These are phyloP conservation scores for Cairneyella variabilis DNA, from an alignment of 495 filamentous ascomycete genomes.

Conservation along the genomic window DNA sequence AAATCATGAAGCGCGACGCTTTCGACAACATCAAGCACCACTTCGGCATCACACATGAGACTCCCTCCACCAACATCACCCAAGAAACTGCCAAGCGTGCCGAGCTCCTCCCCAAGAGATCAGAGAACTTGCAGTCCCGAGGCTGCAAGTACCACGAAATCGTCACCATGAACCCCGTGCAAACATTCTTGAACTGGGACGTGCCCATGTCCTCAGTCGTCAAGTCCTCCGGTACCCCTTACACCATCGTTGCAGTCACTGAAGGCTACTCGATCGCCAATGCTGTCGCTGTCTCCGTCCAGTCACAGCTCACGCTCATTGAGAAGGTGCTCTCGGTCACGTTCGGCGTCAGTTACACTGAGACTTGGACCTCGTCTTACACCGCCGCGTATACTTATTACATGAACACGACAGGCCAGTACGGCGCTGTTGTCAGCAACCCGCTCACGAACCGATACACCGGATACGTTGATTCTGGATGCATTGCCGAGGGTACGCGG, in stretches of 20 bases:
- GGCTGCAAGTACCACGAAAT: constrained; percentile 2
- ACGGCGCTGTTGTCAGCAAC: constrained; percentile 15
- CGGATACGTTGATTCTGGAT: constrained; percentile 5
- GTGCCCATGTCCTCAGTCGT: constrained; percentile 11
- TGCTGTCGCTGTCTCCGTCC: neutral
- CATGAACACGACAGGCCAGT: constrained; percentile 1
- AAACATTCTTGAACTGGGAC: constrained; percentile 17
- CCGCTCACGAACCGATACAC: constrained; percentile 6
- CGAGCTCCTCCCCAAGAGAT: neutral
- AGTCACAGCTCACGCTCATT: neutral
- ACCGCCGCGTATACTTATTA: constrained; percentile 8
- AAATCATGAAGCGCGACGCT: constrained; percentile 3
- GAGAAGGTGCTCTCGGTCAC: neutral
- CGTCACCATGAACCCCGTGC: constrained; percentile 5
- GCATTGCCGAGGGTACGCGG: neutral
- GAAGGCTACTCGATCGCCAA: constrained; percentile 11
- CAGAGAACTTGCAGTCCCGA: neutral
- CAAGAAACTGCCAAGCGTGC: neutral
- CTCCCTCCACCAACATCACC: constrained; percentile 1
- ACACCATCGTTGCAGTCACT: constrained; percentile 8
- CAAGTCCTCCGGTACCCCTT: neutral
- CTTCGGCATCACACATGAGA: neutral
- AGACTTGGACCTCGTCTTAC: constrained; percentile 8
- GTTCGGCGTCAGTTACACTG: constrained; percentile 3
- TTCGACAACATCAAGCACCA: neutral